Evolutionary conservation across 2,329 filamentous ascomycete genomes (phyloP), one percentile per base, ranked within the genome.

Genomic region (Pseudocercospora cruenta): DNA sequence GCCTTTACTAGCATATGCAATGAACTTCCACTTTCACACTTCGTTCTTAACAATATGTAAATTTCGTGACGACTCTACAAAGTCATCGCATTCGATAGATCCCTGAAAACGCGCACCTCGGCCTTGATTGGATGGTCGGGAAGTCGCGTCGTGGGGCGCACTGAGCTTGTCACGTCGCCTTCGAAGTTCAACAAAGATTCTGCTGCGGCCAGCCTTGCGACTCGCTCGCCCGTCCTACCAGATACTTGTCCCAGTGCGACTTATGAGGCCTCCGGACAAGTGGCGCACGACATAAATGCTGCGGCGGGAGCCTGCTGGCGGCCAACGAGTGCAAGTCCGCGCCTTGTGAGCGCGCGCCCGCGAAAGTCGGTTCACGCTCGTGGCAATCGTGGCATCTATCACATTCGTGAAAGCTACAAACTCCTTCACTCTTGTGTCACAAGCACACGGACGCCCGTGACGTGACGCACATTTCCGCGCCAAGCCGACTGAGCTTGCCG

Each of bases 301-400:
- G 33, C 21, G 45, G 45, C 45, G n/a, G 45, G 39, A 45, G 39
- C 14, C 39, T 47, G 49, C 19, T 26, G 49, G 49, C 22, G 21
- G 22, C 51, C 21, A 12, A 24, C 21, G 24, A 24, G 10, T 9
- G 24, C 51, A n/a, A 12, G 51, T 54, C 24, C 12, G 22, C 45
- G 22, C 12, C 45, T 49, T 14, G 22, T 24, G 45, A 49, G 14
- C 10, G 19, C 19, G 21, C 47, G 22, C 19, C 45, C 19, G 45
- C 45, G 22, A 12, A 49, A 49, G 45, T 19, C n/a, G 39, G 2
- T 8, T 43, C 16, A 19, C 39, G 16, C 47, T 49, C 45, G 45
- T 49, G 45, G 45, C n/a, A 21, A 24, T 49, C 51, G 51, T 54
- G 51, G 24, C 21, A 54, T 54, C 51, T 28, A 54, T 54, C 51